Base-by-base conservation (phyloP, 179 eudicot genomes). In the Beta corolliflora region DNA sequence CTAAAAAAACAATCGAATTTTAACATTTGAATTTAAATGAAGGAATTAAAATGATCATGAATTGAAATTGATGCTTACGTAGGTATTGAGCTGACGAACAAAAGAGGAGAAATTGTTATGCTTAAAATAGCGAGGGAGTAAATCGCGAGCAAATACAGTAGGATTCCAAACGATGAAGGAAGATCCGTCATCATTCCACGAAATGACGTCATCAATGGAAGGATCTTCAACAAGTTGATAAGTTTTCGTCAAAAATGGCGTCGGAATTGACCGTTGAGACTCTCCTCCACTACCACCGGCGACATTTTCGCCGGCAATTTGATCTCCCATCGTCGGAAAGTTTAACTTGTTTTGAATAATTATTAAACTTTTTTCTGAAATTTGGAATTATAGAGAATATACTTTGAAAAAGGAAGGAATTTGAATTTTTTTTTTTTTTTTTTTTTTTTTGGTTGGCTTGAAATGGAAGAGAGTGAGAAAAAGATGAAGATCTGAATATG, bases 181-280 rank as follows among this genome's bases (percentile, higher is more conserved):
- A 63, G 98, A 91, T 88, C 98, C 98, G 25, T 93, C 97, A 67
- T 93, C 95, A 60, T 90, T 94, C 98, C 98, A 93, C 5, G 98
- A 94, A 80, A 94, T 90, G 36, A 94, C 89, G 60, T 93, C 95
- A 73, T 94, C 93, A 67, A 93, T 89, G 23, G 84, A 15, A 3
- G 69, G 82, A 80, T 94, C 97, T 55, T 94, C 97, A 0, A 94
- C 97, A 2, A 94, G 88, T 79, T 90, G 91, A 71, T 90, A 93
- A 18, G 98, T 93, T 45, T 93, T 93, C 12, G 91, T 90, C 71
- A 93, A n/a, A 81, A 94, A 94, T 29, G 98, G 97, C 77, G 95
- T 94, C 84, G 98, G 94, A 70, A 88, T 76, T 18, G 82, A 78
- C 54, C 89, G 86, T n/a, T 86, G 90, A 11, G 71, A 11, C 16